Conservation (phyloP, 164 flowering plant genomes). For the Liriodendron chinense region DNA sequence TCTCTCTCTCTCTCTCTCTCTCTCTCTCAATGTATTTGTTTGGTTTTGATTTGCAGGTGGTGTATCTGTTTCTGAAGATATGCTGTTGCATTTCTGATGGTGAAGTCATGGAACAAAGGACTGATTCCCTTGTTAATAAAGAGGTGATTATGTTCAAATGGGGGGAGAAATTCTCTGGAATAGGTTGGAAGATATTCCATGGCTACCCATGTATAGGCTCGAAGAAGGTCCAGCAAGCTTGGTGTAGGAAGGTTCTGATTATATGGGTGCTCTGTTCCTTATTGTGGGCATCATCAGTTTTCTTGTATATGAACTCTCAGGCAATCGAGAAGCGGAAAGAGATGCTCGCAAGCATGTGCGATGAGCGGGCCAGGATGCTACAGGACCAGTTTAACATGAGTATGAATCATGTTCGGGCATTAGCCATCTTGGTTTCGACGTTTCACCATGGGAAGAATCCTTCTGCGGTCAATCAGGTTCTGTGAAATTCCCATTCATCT, state of each 20-base stretch:
- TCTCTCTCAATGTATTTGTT: conserved; percentile 34
- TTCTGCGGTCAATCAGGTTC: conserved; percentile 92
- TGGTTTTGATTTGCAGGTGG: conserved; percentile 48
- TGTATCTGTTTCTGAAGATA: conserved; percentile 54
- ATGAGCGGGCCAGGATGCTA: conserved; percentile 1
- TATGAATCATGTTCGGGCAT: conserved; percentile 90
- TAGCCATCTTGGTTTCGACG: conserved; percentile 79
- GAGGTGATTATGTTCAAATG: conserved; percentile 42
- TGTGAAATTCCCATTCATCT: neutral
- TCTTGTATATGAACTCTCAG: conserved; percentile 59
- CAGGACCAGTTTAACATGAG: conserved; percentile 89
- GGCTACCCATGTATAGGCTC: conserved; percentile 46
- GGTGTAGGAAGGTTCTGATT: conserved; percentile 58
- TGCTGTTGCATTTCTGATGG: conserved; percentile 58
- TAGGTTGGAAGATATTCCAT: conserved; percentile 41
- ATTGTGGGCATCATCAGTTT: conserved; percentile 41
- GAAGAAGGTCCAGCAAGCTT: conserved; percentile 39
- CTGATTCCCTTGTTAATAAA: conserved; percentile 36
- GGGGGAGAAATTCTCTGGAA: conserved; percentile 51
- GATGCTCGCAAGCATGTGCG: conserved; percentile 37
- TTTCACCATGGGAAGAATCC: conserved; percentile 83
- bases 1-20: too few relatives aligned
- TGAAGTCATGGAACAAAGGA: conserved; percentile 47
- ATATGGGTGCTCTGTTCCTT: conserved; percentile 53
- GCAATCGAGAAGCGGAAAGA: conserved; percentile 77